Evolutionary conservation across 1,139 yeast genomes (phyloP), one percentile per base, ranked within the genome.

Genomic region (Taiozyma sp.): DNA sequence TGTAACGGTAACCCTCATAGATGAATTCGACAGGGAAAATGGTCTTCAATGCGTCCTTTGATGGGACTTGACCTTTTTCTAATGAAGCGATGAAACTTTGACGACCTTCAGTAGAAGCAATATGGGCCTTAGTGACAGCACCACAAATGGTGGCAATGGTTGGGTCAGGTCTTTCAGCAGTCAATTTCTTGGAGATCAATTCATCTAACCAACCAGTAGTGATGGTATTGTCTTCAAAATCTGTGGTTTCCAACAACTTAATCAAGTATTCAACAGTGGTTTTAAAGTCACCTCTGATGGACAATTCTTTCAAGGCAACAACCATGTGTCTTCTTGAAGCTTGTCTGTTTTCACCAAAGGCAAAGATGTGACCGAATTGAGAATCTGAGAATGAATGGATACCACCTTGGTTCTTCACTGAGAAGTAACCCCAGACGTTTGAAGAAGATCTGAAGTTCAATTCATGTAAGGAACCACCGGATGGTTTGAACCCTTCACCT

Each of bases 171-270:
- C 97, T 84, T 73, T 93, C 97, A 44, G 97, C 96, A 47, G 99
- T 93, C 68, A 95, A 82, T 66, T 87, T 91, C 71, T 89, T 89
- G 56, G 95, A 78, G 66, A 93, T 93, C 66, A 93, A 82, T 72
- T 92, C 98, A 72, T 93, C 99, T 65, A 93, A 82, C 99, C 99
- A 93, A 55, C 98, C 98, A 56, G 99, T 93, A 55, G 99, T 93
- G 65, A 93, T 92, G 48, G 96, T 92, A 70, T 93, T 95, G 56
- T 87, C 92, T 73, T 91, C 97, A 64, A 93, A 93, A 68, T 88
- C 99, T 50, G 96, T 96, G 40, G 99, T 92, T 74, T 93, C 98
- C 64, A 93, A 79, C 61, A 93, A 79, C 70, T 93, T 92, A 70
- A 95, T 93, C 66, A 95, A 80, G 68, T 95, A 95, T 71, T 93